Conservation (phyloP, 345 rosid species). For the Rhodamnia rubescens region DNA sequence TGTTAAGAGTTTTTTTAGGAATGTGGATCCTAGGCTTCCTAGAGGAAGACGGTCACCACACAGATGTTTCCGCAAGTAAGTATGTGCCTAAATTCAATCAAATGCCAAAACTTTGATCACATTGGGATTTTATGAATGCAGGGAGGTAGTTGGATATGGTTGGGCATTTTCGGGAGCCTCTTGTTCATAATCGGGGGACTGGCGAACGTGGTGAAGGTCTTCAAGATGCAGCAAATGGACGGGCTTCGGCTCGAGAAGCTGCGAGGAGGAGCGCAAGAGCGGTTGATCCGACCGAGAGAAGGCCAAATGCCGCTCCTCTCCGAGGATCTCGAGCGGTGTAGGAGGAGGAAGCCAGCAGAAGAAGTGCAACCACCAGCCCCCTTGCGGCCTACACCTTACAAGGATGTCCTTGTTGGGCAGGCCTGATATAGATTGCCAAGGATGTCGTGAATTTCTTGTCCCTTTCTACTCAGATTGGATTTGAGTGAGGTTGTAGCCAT, state of each 20-base stretch:
- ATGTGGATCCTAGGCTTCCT: background rate
- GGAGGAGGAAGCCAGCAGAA: constrained; percentile 19
- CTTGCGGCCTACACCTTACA: constrained; percentile 29
- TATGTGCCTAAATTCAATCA: background rate
- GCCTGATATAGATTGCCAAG: background rate
- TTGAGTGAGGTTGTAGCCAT: background rate
- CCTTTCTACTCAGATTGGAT: background rate
- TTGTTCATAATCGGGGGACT: constrained; percentile 45
- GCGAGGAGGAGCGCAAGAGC: constrained; percentile 65
- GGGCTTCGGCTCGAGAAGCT: constrained; percentile 61
- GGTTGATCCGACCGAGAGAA: constrained; percentile 36
- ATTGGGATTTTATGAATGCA: constrained; percentile 2
- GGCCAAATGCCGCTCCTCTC: constrained; percentile 45
- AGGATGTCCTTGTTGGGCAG: constrained; percentile 38
- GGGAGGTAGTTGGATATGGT: constrained; percentile 51
- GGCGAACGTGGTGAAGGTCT: constrained; percentile 55
- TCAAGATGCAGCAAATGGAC: constrained; percentile 48
- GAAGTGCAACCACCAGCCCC: background rate
- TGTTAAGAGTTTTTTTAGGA: background rate
- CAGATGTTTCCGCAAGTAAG: background rate
- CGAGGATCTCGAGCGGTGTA: constrained; percentile 31
- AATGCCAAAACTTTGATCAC: background rate
- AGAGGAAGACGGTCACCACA: background rate
- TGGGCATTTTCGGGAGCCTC: constrained; percentile 40
- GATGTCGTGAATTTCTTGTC: background rate